Base-by-base conservation (phyloP, 441 rosid species). In the Populus hybrid region DNA sequence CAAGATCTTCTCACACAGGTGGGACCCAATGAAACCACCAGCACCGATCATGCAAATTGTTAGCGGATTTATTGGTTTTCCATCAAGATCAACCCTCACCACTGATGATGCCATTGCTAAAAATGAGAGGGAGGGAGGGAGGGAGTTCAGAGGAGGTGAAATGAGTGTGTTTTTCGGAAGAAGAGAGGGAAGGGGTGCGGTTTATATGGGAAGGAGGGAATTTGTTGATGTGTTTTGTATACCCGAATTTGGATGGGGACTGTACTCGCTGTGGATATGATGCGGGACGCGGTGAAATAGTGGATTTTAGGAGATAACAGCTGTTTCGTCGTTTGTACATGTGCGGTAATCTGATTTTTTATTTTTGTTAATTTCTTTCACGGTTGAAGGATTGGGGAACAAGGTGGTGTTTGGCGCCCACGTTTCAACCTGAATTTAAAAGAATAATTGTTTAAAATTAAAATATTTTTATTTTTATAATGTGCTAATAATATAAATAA, bases 21-120 rank as follows among this genome's bases (percentile, higher is more conserved):
- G 99, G 35, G 99, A 96, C 8, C 98, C 99, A 67, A 94, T 96
- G 90, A 96, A 96, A 12, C 99, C 98, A 10, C 98, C 98, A 65
- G 99, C 99, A 16, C 99, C 99, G 67, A 96, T 96, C 98, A 94
- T 91, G 87, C 98, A 96, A 64, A 96, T 92, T 28, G 98, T 96
- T 54, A 93, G 80, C 84, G 95, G 85, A 89, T 84, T 90, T 36
- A 96, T 91, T 80, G 95, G 94, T 73, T 69, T 90, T 14, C 99
- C 98, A 70, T 94, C 98, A 72, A 94, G 97, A 93, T 96, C 93
- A 84, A 90, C 78, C 82, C 93, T 88, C 81, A 28, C 86, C 78
- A 79, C 83, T 76, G 85, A 84, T 38, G 85, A 83, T 54, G 89
- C 89, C 95, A 89, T 91, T 83, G 67, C 63, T 40, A 21, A 28